Base-by-base conservation (phyloP, 345 rosid species). In the Bruguiera gymnorhiza region DNA sequence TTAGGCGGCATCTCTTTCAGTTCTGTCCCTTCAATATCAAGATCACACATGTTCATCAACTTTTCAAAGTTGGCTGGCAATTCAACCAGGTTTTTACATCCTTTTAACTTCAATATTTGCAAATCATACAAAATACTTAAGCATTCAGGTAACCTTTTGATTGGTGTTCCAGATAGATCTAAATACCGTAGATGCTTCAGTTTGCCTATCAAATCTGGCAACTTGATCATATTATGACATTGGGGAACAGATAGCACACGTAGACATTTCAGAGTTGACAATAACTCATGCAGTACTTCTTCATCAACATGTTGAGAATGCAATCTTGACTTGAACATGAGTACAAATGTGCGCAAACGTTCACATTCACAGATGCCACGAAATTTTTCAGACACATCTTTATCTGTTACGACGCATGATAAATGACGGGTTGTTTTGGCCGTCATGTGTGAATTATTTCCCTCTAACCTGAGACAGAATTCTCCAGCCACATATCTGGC, bases 401-500 rank as follows among this genome's bases (percentile, higher is more conserved):
- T 19, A 43, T 64, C 68, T 48, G 55, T 11, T 30, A 30, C 20
- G 31, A 19, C 5, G 19, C 52, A 48, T 6, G 39, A 46, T 26
- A 48, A 64, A 64, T 64, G 55, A 21, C 57, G 68, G 19, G 37
- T 48, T 26, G 23, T 48, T 46, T 27, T 24, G 51, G 67, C 10
- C 2, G 11, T 64, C 57, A 2, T 27, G 56, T 13, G 18, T 8
- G 55, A 48, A 64, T 19, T 37, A 1, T 64, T 31, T 23, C 20
- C 68, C 68, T 64, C 68, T 9, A 64, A 50, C 23, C 52, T 27
- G n/a, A 10, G 16, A 30, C 36, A 65, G 46, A 53, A 54, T 19
- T 66, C 75, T 29, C 79, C 75, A 6, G 75, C 60, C 46, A 71
- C 68, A 54, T 31, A 57, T 31, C 21, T 34, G 32, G 72, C 75